phyloP scores from a whole-genome alignment of 345 rosid genomes.

The Populus alba region DNA sequence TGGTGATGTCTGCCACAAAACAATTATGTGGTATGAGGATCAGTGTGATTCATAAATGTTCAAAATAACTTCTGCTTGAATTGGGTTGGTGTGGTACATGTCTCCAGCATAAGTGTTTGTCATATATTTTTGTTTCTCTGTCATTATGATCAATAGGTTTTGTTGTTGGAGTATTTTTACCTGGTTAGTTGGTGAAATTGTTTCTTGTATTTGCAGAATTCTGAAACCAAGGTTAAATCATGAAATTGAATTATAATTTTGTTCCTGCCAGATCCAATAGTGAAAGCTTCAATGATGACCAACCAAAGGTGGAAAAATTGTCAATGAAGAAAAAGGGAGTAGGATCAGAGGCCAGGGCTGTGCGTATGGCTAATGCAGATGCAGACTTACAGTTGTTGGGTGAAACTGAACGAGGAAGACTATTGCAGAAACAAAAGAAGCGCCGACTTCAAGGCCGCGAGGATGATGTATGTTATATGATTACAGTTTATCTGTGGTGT shows the following conservation, averaged over 20 bases:
- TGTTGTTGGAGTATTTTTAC: background rate
- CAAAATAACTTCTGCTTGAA: background rate
- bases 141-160: background rate
- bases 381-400: conserved; percentile 67
- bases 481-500: background rate
- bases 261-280: conserved; percentile 39
- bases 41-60: background rate
- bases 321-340: conserved; percentile 82
- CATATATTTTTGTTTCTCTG: background rate
- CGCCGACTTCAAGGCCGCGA: conserved; percentile 90
- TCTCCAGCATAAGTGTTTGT: background rate
- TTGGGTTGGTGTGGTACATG: background rate
- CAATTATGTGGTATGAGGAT: too few species aligned
- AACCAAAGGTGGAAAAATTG: conserved; percentile 71
- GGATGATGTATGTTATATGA: conserved; percentile 63
- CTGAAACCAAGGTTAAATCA: background rate
- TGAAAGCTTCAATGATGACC: conserved; percentile 57
- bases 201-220: background rate
- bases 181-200: background rate
- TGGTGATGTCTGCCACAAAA: too few species aligned
- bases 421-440: conserved; percentile 78
- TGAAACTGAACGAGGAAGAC: conserved; percentile 78
- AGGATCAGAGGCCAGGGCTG: conserved; percentile 90
- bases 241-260: conserved; percentile 8
- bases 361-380: conserved; percentile 71